A percentile compares a stretch with the other conserved stretches of the same genome.
phyloP scores from a whole-genome alignment of 2,329 filamentous ascomycete species.

The Pseudocercospora musae region DNA sequence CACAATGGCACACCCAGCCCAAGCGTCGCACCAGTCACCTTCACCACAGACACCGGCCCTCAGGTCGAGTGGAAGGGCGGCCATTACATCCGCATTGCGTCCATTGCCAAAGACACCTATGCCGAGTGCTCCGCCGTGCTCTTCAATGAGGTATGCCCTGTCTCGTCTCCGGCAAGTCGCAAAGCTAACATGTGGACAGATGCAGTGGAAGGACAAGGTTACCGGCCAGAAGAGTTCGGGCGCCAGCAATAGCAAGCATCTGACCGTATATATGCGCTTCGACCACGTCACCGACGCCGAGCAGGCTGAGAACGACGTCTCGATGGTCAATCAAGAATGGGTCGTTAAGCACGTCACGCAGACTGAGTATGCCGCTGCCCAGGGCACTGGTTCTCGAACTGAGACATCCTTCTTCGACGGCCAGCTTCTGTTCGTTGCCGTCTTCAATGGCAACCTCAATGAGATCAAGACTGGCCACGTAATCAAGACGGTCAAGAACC shows the following conservation, averaged over 20 bases:
- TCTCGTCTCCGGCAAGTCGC: neutral
- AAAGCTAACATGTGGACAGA: slow-evolving; percentile 23
- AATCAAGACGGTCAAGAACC: slow-evolving; percentile 7
- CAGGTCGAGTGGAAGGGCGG: slow-evolving; percentile 14
- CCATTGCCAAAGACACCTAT: slow-evolving; percentile 4
- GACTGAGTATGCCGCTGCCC: slow-evolving; percentile 20
- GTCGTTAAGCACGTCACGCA: slow-evolving; percentile 17
- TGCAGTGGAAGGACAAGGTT: slow-evolving; percentile 17
- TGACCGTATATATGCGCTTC: slow-evolving; percentile 33
- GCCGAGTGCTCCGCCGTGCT: slow-evolving; percentile 3
- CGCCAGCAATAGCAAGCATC: neutral
- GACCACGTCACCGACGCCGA: slow-evolving; percentile 39
- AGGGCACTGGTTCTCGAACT: neutral
- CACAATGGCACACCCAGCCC: neutral
- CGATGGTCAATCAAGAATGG: slow-evolving; percentile 12
- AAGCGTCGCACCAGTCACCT: slow-evolving; percentile 1
- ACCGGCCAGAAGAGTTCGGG: slow-evolving; percentile 9
- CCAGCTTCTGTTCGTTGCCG: slow-evolving; percentile 28
- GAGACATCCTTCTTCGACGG: slow-evolving; percentile 25
- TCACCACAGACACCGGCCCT: slow-evolving; percentile 27
- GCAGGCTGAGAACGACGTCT: slow-evolving; percentile 13
- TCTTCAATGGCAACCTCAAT: slow-evolving; percentile 10
- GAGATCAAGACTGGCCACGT: slow-evolving; percentile 17
- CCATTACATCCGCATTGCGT: slow-evolving; percentile 25
- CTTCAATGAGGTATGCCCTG: slow-evolving; percentile 19